Conservation (phyloP, 1,284 basidiomycete genomes). For the Boletus albobrunnescens region DNA sequence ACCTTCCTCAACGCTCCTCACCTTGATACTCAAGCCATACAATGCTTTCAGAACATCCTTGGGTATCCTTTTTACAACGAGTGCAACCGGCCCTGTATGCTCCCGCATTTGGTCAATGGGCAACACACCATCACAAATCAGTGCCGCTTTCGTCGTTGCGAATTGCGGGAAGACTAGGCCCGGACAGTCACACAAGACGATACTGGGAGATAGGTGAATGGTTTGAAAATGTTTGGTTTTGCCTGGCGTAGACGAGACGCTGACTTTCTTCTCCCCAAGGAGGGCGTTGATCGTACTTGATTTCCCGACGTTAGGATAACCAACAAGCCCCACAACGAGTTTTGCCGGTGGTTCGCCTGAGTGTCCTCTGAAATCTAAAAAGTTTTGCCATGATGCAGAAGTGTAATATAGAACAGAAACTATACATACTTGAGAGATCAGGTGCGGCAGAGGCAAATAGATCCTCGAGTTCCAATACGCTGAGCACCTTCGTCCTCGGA, state of each 20-base stretch:
- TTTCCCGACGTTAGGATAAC: slow-evolving; percentile 99
- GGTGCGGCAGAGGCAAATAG: slow-evolving; percentile 81
- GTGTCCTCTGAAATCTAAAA: slow-evolving; percentile 60
- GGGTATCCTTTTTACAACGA: slow-evolving; percentile 82
- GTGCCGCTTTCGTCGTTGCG: slow-evolving; percentile 90
- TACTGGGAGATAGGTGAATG: slow-evolving; percentile 82
- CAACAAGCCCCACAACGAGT: slow-evolving; percentile 89
- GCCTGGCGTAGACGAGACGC: slow-evolving; percentile 94
- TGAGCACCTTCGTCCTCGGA: slow-evolving; percentile 75
- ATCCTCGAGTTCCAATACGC: slow-evolving; percentile 87
- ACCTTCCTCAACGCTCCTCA: slow-evolving; percentile 74
- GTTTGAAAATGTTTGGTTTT: slow-evolving; percentile 99
- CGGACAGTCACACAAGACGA: slow-evolving; percentile 97
- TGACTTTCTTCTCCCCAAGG: slow-evolving; percentile 94
- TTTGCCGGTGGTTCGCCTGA: slow-evolving; percentile 62
- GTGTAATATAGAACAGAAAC: neutral
- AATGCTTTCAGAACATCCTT: slow-evolving; percentile 83
- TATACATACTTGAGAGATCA: slow-evolving; percentile 58
- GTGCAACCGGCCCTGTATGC: slow-evolving; percentile 80
- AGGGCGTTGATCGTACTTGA: slow-evolving; percentile 96
- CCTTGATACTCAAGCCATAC: slow-evolving; percentile 83
- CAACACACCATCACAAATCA: slow-evolving; percentile 95
- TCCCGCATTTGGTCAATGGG: slow-evolving; percentile 99
- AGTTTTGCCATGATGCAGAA: neutral
- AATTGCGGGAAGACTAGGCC: slow-evolving; percentile 99